A percentile compares a stretch with the other conserved stretches of the same genome.
phyloP scores from a whole-genome alignment of 306 rosid genomes.

The Cucumis cinereus region DNA sequence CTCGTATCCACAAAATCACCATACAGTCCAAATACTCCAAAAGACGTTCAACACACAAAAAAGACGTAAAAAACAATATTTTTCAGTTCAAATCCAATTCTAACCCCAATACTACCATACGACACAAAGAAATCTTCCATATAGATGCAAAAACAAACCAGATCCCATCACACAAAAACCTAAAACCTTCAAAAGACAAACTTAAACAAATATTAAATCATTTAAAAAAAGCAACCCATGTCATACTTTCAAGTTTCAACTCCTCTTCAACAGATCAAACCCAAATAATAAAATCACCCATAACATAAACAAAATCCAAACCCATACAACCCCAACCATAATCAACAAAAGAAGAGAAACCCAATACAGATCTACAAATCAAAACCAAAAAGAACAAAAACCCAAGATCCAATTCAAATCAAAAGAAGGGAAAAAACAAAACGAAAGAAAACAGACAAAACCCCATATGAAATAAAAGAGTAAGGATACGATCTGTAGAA shows the following conservation, averaged over 20 bases:
- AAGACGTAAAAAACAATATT: not conserved
- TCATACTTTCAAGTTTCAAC: not conserved
- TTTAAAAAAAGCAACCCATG: not conserved
- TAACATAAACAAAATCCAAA: not conserved
- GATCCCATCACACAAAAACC: not conserved
- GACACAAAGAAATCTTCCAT: not conserved
- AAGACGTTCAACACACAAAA: not conserved
- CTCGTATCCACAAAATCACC: not conserved
- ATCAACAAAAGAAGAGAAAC: not conserved
- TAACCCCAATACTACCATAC: not conserved
- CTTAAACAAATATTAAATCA: not conserved
- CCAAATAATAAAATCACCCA: not conserved
- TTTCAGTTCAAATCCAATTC: not conserved
- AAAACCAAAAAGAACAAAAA: not conserved
- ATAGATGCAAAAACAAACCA: not conserved
- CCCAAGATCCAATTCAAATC: not conserved
- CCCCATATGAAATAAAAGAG: not conserved
- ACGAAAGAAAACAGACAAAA: not conserved
- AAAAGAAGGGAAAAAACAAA: not conserved
- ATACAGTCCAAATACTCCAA: not conserved
- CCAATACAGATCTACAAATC: conserved; percentile 18
- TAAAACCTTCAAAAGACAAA: not conserved
- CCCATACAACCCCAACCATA: not conserved
- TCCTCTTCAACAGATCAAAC: not conserved
- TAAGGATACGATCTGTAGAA: conserved; percentile 89